Percentiles rank a stretch among this genome's conserved stretches.
These are phyloP conservation scores for Eimeria nieschulzi DNA, from an alignment of 169 alveolate species.

Conservation along the genomic window DNA sequence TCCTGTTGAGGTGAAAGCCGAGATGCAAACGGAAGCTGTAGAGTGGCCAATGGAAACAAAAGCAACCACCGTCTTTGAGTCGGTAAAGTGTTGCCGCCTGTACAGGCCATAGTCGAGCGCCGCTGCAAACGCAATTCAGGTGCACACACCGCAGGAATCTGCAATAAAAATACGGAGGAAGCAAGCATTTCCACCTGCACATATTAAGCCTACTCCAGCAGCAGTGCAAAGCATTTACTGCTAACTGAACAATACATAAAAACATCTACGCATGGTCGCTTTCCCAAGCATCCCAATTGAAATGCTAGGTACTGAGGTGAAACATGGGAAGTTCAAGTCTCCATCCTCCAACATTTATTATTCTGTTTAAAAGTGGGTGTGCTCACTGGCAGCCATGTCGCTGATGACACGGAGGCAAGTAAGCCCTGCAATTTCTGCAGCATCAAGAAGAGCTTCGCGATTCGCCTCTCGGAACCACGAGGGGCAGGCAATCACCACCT, in stretches of 20 bases:
- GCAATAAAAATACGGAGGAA: background rate
- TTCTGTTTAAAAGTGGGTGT: background rate
- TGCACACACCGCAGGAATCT: background rate
- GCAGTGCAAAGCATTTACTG: too few species aligned
- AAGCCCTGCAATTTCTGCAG: slow-evolving; percentile 94
- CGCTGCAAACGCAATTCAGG: slow-evolving; percentile 72
- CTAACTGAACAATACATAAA: background rate
- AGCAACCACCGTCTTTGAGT: slow-evolving; percentile 91
- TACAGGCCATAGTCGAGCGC: slow-evolving; percentile 97
- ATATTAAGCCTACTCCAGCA: too few species aligned
- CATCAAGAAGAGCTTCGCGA: slow-evolving; percentile 93
- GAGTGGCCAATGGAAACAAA: slow-evolving; percentile 79
- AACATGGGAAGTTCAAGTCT: background rate
- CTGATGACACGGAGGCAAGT: slow-evolving; percentile 93
- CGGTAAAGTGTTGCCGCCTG: slow-evolving; percentile 90
- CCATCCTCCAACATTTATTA: background rate
- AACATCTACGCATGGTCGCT: background rate
- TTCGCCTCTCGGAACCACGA: slow-evolving; percentile 92
- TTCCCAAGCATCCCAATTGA: background rate
- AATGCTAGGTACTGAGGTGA: background rate
- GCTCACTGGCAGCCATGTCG: slow-evolving; percentile 94
- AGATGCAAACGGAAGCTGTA: slow-evolving; percentile 93
- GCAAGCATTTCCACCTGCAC: background rate
- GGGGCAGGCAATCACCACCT: slow-evolving; percentile 79
- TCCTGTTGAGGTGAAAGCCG: slow-evolving; percentile 86